Percentiles rank a stretch among this genome's conserved stretches.
These are phyloP conservation scores for Clonostachys byssicola DNA, from an alignment of 2,329 filamentous ascomycete genomes.

Conservation along the genomic window DNA sequence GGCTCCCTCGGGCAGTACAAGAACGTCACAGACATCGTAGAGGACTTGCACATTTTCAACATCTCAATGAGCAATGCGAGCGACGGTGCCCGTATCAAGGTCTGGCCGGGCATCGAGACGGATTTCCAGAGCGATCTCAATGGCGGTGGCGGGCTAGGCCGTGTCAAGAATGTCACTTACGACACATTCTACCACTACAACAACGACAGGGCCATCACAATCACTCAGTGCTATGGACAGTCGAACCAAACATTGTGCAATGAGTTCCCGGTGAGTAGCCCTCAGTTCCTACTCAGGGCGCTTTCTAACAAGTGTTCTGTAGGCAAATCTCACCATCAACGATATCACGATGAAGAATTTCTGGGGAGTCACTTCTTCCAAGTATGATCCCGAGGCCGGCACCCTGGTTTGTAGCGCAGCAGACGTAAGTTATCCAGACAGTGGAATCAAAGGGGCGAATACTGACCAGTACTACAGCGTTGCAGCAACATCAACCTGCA, in stretches of 20 bases:
- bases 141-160: slow-evolving; percentile 50
- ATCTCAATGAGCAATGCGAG: slow-evolving; percentile 54
- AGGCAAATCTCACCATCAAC: slow-evolving; percentile 13
- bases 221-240: slow-evolving; percentile 18
- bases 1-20: slow-evolving; percentile 67
- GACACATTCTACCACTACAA: slow-evolving; percentile 52
- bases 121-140: slow-evolving; percentile 53
- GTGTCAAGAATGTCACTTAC: slow-evolving; percentile 58
- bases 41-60: slow-evolving; percentile 63
- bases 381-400: slow-evolving; percentile 19
- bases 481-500: slow-evolving; percentile 1
- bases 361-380: slow-evolving; percentile 18
- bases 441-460: not conserved
- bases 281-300: too few species aligned
- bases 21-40: slow-evolving; percentile 60
- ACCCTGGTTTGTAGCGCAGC: slow-evolving; percentile 18
- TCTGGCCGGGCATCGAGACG: slow-evolving; percentile 52
- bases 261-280: slow-evolving; percentile 2
- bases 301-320: too few species aligned
- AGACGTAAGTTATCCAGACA: slow-evolving; percentile 13
- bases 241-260: slow-evolving; percentile 5
- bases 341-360: slow-evolving; percentile 18
- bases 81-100: slow-evolving; percentile 69
- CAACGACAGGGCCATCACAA: slow-evolving; percentile 37
- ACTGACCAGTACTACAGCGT: not conserved